Conservation (phyloP, 805 yeast species). For the Monosporozyma servazzii region DNA sequence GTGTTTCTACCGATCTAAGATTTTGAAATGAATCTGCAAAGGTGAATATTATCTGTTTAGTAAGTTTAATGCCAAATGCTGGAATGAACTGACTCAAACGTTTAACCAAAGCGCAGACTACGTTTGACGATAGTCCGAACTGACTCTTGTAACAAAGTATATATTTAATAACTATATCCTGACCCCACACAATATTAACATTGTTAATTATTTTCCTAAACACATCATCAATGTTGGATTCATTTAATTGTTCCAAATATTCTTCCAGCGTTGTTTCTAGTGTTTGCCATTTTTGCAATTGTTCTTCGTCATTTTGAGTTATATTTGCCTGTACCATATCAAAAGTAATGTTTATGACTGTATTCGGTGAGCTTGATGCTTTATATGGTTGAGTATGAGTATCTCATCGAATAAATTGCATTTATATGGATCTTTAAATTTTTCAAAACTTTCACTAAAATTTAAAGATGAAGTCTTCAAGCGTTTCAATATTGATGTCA, state of each 20-base stretch:
- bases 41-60: conserved; percentile 44
- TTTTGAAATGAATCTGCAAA: conserved; percentile 45
- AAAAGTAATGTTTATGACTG: background rate
- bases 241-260: conserved; percentile 38
- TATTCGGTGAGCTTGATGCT: background rate
- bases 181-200: conserved; percentile 48
- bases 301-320: conserved; percentile 22
- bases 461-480: background rate
- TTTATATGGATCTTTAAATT: background rate
- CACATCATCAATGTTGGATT: conserved; percentile 39
- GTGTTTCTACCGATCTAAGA: background rate
- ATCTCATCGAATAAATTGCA: background rate
- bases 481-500: background rate
- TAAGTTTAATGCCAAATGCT: conserved; percentile 50
- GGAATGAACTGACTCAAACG: conserved; percentile 44
- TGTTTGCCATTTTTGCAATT: conserved; percentile 48
- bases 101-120: background rate
- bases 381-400: background rate
- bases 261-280: conserved; percentile 41
- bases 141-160: background rate
- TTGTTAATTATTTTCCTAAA: conserved; percentile 43
- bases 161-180: conserved; percentile 39
- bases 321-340: background rate
- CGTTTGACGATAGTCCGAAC: background rate
- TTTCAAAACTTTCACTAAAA: background rate